Base-by-base conservation (phyloP, 129 eudicot species). In the Arctium minus region DNA sequence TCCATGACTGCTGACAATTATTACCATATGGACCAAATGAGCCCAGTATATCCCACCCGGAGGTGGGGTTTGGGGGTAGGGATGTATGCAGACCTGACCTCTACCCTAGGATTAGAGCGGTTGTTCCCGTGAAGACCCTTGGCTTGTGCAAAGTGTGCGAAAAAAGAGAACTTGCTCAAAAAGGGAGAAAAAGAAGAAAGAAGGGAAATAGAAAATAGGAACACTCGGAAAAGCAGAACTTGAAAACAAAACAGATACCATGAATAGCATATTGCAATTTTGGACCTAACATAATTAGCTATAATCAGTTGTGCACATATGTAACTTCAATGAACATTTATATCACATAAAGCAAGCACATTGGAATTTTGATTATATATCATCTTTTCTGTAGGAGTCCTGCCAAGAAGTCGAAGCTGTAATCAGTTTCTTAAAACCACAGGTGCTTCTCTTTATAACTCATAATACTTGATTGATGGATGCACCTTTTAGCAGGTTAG, bases 351-450 rank as follows among this genome's bases (percentile, higher is more conserved):
- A 17, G 70, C 56, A 70, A 50, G 31, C 33, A 70, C 64, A 8
- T 48, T 83, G 65, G 70, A 60, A 37, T 22, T 81, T 68, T 75
- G 64, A 64, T 35, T 9, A 46, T 64, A 42, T 5, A 8, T 78
- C 29, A 30, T 78, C 46, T 71, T 78, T 82, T 82, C 18, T 78
- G 76, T 86, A 96, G 99, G 99, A 96, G 76, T 96, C 99, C 67
- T 96, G 99, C 88, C 83, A 86, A 65, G 97, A 96, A 91, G 99
- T 96, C 76, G 89, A 93, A 87, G 97, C 98, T 75, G 97, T 96
- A 36, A 92, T 96, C 73, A 85, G 87, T 85, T 88, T 73, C 86
- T 81, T 96, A 85, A 88, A 96, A 92, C 99, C 99, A 72, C 88
- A 96, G 99, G 99, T 96, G 74, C 81, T 69, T 85, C 74, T 79